Conservation (phyloP, 2,329 filamentous ascomycete species). For the Trichoderma oligosporum region DNA sequence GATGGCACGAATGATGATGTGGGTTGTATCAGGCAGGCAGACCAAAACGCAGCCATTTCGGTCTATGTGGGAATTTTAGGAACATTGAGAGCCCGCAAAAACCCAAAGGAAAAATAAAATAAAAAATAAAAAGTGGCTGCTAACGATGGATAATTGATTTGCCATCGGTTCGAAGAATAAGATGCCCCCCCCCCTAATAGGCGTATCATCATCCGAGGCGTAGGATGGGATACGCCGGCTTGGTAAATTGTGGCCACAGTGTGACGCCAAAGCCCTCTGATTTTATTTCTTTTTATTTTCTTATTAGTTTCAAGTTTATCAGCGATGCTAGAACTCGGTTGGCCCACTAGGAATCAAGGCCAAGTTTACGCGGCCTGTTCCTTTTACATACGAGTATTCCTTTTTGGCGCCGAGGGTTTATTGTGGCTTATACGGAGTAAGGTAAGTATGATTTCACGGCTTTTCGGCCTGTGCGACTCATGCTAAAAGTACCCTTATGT, state of each 20-base stretch:
- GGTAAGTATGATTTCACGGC: conserved; percentile 2
- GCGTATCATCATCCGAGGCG: not conserved
- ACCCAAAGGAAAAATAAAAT: no score
- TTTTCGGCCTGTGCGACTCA: conserved; percentile 5
- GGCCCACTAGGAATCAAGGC: conserved; percentile 1
- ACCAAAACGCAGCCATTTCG: not conserved
- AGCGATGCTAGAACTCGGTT: not conserved
- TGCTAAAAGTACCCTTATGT: conserved; percentile 4
- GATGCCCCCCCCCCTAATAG: no score
- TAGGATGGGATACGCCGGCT: conserved; percentile 1
- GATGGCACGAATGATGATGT: not conserved
- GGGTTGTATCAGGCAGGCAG: not conserved
- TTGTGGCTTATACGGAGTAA: conserved; percentile 1
- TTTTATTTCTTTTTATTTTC: not conserved
- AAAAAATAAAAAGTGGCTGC: not conserved
- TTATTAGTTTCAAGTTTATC: conserved; percentile 11
- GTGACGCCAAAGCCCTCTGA: conserved; percentile 2
- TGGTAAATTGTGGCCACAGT: conserved; percentile 4
- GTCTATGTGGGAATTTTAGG: not conserved
- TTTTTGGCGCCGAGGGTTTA: not conserved
- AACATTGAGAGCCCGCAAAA: not conserved
- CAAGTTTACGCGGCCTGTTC: not conserved
- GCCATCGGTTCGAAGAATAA: no score
- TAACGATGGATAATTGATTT: not conserved
- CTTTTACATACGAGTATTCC: not conserved